phyloP scores from a whole-genome alignment of 768 basidiomycete species.

The Agrocybe praecox region DNA sequence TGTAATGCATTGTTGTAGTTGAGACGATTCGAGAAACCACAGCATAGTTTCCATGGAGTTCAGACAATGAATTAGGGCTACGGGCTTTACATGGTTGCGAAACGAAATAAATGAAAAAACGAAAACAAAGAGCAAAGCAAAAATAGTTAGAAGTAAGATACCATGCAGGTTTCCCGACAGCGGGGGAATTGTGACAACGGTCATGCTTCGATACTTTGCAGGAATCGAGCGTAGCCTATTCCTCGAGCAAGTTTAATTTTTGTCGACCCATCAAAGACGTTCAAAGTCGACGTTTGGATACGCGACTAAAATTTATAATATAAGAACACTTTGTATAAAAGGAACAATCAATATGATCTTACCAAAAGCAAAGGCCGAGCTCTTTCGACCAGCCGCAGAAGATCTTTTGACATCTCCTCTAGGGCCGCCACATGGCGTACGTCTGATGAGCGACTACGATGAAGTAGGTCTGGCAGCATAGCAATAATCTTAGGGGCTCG shows the following conservation, averaged over 20 bases:
- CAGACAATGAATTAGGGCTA: no score
- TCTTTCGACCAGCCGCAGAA: constrained; percentile 62
- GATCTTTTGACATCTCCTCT: constrained; percentile 69
- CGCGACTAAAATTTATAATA: constrained; percentile 16
- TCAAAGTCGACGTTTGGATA: constrained; percentile 27
- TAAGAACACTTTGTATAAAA: background rate
- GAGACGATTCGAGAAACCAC: no score
- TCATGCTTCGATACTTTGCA: constrained; percentile 52
- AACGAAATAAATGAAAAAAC: background rate
- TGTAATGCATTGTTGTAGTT: no score
- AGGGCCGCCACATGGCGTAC: constrained; percentile 70
- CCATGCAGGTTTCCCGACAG: background rate
- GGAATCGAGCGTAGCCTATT: constrained; percentile 65
- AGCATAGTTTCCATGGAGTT: no score
- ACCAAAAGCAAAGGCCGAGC: constrained; percentile 65
- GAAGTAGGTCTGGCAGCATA: constrained; percentile 67
- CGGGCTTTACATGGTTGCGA: no score
- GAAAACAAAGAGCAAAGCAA: background rate
- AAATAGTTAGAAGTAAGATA: background rate
- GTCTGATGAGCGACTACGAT: constrained; percentile 50
- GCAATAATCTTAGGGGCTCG: constrained; percentile 66
- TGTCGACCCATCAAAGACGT: constrained; percentile 55
- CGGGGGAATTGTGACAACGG: background rate
- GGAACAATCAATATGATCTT: constrained; percentile 25
- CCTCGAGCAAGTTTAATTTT: constrained; percentile 66